Percentiles rank a stretch among this genome's conserved stretches.
These are phyloP conservation scores for Papiliotrema laurentii DNA, from an alignment of 1,284 basidiomycete species.

Conservation along the genomic window DNA sequence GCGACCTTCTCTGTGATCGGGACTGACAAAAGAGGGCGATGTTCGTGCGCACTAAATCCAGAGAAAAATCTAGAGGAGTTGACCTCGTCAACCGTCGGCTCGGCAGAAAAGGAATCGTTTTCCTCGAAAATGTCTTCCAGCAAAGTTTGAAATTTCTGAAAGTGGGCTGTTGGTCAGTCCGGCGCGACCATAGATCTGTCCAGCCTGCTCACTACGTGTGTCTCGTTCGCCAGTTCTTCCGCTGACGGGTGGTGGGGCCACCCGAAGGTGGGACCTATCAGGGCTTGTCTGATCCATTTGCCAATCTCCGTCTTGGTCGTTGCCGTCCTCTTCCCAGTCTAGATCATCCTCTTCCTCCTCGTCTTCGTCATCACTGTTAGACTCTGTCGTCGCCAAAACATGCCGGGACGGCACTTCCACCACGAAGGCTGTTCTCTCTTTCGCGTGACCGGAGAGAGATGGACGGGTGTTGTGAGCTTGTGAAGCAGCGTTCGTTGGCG, in stretches of 20 bases:
- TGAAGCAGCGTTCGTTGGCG: not conserved
- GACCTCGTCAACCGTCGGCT: slow-evolving; percentile 57
- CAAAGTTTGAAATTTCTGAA: slow-evolving; percentile 66
- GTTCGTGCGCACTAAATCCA: slow-evolving; percentile 55
- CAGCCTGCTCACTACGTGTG: slow-evolving; percentile 57
- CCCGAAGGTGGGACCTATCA: not conserved
- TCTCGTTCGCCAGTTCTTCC: slow-evolving; percentile 64
- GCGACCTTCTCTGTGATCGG: slow-evolving; percentile 62
- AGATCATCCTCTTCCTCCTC: slow-evolving; percentile 37
- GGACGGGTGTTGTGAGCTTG: not conserved
- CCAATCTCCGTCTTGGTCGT: slow-evolving; percentile 33
- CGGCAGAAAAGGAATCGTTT: slow-evolving; percentile 70
- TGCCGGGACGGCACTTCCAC: slow-evolving; percentile 3
- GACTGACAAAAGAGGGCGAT: slow-evolving; percentile 59
- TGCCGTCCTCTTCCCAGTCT: slow-evolving; percentile 29
- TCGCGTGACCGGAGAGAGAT: slow-evolving; percentile 1
- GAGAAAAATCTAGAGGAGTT: slow-evolving; percentile 59
- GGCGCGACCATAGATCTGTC: slow-evolving; percentile 5
- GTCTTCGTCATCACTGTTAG: slow-evolving; percentile 14
- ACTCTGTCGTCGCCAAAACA: not conserved
- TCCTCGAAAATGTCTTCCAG: slow-evolving; percentile 86
- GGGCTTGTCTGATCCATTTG: slow-evolving; percentile 23
- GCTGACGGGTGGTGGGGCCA: slow-evolving; percentile 12
- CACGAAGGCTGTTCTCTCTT: not conserved
- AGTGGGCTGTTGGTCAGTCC: slow-evolving; percentile 53